These are phyloP conservation scores for Epichloe sibirici DNA, from an alignment of 2,329 filamentous ascomycete species.

Conservation along the genomic window DNA sequence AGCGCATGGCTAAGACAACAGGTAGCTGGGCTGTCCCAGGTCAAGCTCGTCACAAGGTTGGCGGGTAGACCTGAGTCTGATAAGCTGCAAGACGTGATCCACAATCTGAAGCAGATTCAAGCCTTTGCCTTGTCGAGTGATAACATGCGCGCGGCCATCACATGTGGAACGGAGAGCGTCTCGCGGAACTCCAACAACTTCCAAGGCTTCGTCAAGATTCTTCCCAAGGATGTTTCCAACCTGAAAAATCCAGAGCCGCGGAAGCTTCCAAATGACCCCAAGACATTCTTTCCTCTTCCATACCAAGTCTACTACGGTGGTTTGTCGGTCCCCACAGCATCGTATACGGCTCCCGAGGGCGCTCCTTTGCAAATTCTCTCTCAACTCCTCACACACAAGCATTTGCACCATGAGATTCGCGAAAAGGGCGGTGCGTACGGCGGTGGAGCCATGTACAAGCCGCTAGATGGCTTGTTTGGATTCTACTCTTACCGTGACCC, in stretches of 20 bases:
- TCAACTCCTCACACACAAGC: constrained; percentile 89
- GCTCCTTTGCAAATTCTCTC: constrained; percentile 80
- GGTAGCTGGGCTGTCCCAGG: constrained; percentile 79
- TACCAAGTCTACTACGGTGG: constrained; percentile 96
- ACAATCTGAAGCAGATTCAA: constrained; percentile 78
- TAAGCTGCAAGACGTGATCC: constrained; percentile 60
- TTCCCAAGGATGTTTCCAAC: constrained; percentile 26
- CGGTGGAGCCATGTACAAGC: constrained; percentile 72
- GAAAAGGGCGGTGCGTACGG: constrained; percentile 97
- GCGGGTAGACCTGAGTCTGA: constrained; percentile 60
- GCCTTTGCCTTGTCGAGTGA: constrained; percentile 58
- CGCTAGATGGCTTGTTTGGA: constrained; percentile 74
- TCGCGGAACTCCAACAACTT: constrained; percentile 59
- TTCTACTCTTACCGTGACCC: constrained; percentile 97
- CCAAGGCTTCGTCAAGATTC: constrained; percentile 49
- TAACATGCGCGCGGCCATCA: constrained; percentile 67
- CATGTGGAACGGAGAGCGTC: constrained; percentile 67
- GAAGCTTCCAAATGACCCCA: constrained; percentile 40
- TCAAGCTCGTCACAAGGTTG: constrained; percentile 70
- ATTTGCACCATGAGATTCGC: constrained; percentile 91
- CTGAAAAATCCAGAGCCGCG: constrained; percentile 17
- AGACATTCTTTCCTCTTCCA: constrained; percentile 84
- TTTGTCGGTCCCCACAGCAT: constrained; percentile 67
- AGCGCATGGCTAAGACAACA: constrained; percentile 67
- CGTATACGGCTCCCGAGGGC: constrained; percentile 63